Percentiles rank a stretch among this genome's conserved stretches.
Evolutionary conservation across 2,329 filamentous ascomycete species (phyloP).

Genomic region (Emericellopsis atlantica): DNA sequence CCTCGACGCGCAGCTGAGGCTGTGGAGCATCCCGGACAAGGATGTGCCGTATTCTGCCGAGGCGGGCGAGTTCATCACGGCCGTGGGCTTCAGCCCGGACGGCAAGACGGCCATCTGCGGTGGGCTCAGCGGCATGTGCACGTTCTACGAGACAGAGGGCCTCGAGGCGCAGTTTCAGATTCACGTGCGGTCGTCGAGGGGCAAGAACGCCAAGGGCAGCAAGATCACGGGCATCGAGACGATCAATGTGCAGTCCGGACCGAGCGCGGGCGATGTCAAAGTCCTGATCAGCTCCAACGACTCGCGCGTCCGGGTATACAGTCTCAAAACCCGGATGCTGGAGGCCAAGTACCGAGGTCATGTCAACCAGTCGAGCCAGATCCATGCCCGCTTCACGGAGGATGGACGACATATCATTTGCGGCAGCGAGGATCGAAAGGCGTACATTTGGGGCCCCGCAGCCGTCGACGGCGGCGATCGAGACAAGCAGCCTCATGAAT

Average conservation of each 20-base stretch:
- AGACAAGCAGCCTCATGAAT: slow-evolving; percentile 74
- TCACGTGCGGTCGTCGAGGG: slow-evolving; percentile 83
- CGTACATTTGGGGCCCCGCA: slow-evolving; percentile 70
- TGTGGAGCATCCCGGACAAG: slow-evolving; percentile 98
- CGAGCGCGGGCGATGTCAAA: slow-evolving; percentile 55
- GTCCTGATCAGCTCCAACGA: slow-evolving; percentile 91
- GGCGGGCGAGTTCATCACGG: slow-evolving; percentile 79
- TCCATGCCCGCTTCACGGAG: slow-evolving; percentile 79
- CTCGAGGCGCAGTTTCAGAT: slow-evolving; percentile 75
- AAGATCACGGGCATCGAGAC: slow-evolving; percentile 94
- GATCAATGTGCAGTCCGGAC: slow-evolving; percentile 29
- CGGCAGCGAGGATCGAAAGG: slow-evolving; percentile 81
- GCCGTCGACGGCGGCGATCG: slow-evolving; percentile 47
- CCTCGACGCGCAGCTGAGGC: slow-evolving; percentile 70
- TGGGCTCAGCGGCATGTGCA: slow-evolving; percentile 70
- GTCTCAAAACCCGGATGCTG: slow-evolving; percentile 68
- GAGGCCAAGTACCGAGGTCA: slow-evolving; percentile 88
- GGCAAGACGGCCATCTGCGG: slow-evolving; percentile 84
- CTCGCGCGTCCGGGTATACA: slow-evolving; percentile 82
- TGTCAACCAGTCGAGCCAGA: slow-evolving; percentile 82
- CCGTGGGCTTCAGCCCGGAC: slow-evolving; percentile 86
- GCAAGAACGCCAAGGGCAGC: slow-evolving; percentile 89
- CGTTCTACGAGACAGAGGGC: slow-evolving; percentile 88
- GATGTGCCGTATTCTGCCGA: slow-evolving; percentile 72
- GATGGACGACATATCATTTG: slow-evolving; percentile 79